phyloP scores from a whole-genome alignment of 2,329 filamentous ascomycete genomes.

The Coniochaeta hoffmannii region DNA sequence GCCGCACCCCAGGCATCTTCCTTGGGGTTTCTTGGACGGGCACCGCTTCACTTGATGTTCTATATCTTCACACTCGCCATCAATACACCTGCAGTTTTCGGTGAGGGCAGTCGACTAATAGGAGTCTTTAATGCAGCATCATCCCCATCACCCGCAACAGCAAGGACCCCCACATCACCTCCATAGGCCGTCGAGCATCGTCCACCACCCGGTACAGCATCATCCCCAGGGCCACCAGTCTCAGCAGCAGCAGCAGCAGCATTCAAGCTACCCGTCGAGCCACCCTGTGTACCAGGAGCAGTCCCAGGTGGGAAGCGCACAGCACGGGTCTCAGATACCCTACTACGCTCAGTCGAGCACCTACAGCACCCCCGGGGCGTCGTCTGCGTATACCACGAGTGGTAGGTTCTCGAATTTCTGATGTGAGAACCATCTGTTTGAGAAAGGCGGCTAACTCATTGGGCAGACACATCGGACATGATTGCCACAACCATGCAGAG shows the following conservation, averaged over 20 bases:
- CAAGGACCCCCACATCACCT: slow-evolving; percentile 59
- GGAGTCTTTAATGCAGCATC: slow-evolving; percentile 49
- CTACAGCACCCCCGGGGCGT: slow-evolving; percentile 75
- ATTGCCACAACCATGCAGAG: slow-evolving; percentile 67
- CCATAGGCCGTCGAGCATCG: slow-evolving; percentile 64
- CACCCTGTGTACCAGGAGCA: slow-evolving; percentile 65
- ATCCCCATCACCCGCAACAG: slow-evolving; percentile 64
- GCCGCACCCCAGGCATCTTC: not conserved
- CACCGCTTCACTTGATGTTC: not conserved
- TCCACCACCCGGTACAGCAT: slow-evolving; percentile 69
- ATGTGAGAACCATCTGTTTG: not conserved
- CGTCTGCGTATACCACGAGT: slow-evolving; percentile 79
- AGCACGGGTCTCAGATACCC: slow-evolving; percentile 48
- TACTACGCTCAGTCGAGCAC: slow-evolving; percentile 75
- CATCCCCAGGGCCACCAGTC: slow-evolving; percentile 48
- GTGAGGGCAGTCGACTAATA: not conserved
- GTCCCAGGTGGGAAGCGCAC: slow-evolving; percentile 51
- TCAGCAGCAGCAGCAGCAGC: slow-evolving; percentile 50
- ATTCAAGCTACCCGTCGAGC: slow-evolving; percentile 61
- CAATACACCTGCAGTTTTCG: not conserved
- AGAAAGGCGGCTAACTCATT: slow-evolving; percentile 7
- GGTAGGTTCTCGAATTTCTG: slow-evolving; percentile 50
- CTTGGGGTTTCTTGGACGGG: not conserved
- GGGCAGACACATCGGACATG: slow-evolving; percentile 53
- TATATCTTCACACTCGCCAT: not conserved